Evolutionary conservation across 2,329 filamentous ascomycete species (phyloP), one percentile per base, ranked within the genome.

Genomic region (Diaporthe eres): DNA sequence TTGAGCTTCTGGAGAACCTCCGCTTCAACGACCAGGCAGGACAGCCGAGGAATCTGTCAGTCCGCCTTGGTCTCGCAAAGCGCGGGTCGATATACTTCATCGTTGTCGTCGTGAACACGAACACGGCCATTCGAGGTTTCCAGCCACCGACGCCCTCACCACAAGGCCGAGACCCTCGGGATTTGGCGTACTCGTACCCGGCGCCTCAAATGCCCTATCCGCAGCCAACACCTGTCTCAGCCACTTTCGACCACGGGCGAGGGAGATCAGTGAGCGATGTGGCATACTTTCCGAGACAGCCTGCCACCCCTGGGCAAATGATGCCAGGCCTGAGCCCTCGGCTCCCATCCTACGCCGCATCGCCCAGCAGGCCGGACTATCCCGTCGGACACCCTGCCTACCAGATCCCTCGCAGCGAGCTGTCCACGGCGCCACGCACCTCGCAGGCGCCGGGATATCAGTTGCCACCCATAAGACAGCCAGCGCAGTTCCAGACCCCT

Each of bases 71-170:
- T 0, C 84, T 93, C 42, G 89, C 88, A 17, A 92, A 91, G 79
- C 88, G 88, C 77, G 89, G 90, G 5, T 91, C 90, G 53, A 90
- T 92, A 75, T 93, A 91, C 81, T 92, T 92, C 78, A 86, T 93
- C 57, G 88, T 92, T 10, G 79, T 92, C 73, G 78, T 87, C 55
- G 80, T 92, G 75, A 83, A 79, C 37, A 78, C 85, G 0, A 83
- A 79, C 37, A 77, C 85, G 0, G 80, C 82, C 1, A 76, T 83
- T 3, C 85, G 85, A 51, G 81, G 84, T 22, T 83, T 83, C 60
- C 82, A 86, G 39, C 87, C 88, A 71, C 85, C 85, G 4, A 85
- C 87, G 3, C 86, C 87, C 5, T 87, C 88, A 17, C 85, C 86
- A 22, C 85, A 88, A 71, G 78, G 83, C 13, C 82, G 85, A 74